Evolutionary conservation across 78 protist genomes (phyloP).

Genomic region (Dictyostelium firmibasis): DNA sequence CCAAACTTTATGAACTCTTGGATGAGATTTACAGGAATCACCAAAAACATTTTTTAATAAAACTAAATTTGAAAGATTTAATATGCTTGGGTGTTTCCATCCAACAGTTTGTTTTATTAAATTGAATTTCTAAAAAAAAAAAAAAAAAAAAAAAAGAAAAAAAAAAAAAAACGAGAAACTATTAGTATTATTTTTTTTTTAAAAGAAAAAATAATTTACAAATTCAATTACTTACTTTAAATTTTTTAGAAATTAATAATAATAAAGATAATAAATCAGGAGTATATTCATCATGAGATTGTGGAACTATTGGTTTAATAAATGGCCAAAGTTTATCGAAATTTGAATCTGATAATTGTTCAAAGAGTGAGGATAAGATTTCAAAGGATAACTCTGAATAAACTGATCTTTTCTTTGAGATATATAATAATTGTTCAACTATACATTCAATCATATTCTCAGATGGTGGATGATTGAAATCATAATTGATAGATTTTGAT

Average conservation of each 20-base stretch:
- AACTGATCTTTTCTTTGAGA: constrained; percentile 31
- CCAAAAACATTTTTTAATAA: constrained; percentile 12
- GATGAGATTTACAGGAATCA: constrained; percentile 14
- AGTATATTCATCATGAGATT: constrained; percentile 26
- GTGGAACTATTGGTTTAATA: constrained; percentile 46
- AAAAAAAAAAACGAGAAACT: neutral
- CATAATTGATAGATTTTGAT: constrained; percentile 53
- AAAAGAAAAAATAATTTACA: neutral
- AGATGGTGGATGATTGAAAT: constrained; percentile 25
- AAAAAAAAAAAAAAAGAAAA: neutral
- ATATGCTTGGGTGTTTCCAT: constrained; percentile 39
- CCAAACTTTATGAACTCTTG: constrained; percentile 75
- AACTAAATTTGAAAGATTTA: constrained; percentile 26
- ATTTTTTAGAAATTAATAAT: constrained; percentile 25
- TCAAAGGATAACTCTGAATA: constrained; percentile 55
- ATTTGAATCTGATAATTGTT: neutral
- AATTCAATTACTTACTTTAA: constrained; percentile 13
- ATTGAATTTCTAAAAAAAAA: constrained; percentile 31
- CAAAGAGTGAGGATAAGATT: constrained; percentile 5
- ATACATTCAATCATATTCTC: constrained; percentile 54
- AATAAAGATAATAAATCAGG: constrained; percentile 52
- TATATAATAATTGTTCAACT: constrained; percentile 46
- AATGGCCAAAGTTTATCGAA: constrained; percentile 38
- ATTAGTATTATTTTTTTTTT: neutral
- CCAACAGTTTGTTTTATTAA: constrained; percentile 40